Evolutionary conservation across 495 filamentous ascomycete genomes (phyloP).

Genomic region (Pseudotulostoma volvatum): DNA sequence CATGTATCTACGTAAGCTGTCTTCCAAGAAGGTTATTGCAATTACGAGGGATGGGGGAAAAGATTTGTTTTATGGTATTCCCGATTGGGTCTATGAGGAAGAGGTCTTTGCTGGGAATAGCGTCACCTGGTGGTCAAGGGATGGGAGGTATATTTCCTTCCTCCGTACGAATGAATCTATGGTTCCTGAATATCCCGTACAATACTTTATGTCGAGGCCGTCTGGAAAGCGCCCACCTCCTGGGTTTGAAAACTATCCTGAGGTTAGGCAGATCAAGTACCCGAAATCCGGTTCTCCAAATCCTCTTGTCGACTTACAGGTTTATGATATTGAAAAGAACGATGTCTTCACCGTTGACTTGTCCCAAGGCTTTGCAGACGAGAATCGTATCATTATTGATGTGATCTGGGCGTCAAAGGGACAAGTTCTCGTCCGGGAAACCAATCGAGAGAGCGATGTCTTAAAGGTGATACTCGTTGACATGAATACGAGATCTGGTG

Average conservation of each 20-base stretch:
- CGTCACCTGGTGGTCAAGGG: conserved; percentile 86
- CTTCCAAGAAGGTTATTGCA: conserved; percentile 39
- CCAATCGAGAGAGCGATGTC: conserved; percentile 85
- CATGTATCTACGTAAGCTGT: conserved; percentile 60
- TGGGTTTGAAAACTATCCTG: conserved; percentile 80
- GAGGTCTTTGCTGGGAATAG: conserved; percentile 72
- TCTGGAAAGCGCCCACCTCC: conserved; percentile 53
- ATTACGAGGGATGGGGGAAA: conserved; percentile 76
- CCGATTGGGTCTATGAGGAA: conserved; percentile 98
- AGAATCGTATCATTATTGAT: conserved; percentile 82
- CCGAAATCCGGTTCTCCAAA: conserved; percentile 92
- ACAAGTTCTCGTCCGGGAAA: conserved; percentile 73
- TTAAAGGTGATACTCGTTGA: conserved; percentile 77
- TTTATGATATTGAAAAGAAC: conserved; percentile 70
- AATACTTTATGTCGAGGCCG: conserved; percentile 81
- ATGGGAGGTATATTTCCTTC: conserved; percentile 79
- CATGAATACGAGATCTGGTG: conserved; percentile 55
- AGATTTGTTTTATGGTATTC: conserved; percentile 89
- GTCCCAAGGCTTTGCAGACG: conserved; percentile 57
- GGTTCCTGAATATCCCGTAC: conserved; percentile 85
- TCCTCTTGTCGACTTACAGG: conserved; percentile 69
- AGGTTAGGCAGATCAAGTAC: conserved; percentile 86
- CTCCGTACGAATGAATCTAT: conserved; percentile 80
- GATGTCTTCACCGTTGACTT: conserved; percentile 69
- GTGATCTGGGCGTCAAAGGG: conserved; percentile 71